A percentile compares a stretch with the other conserved stretches of the same genome.
Conservation (phyloP, 768 basidiomycete genomes). For the Mycena floridula region DNA sequence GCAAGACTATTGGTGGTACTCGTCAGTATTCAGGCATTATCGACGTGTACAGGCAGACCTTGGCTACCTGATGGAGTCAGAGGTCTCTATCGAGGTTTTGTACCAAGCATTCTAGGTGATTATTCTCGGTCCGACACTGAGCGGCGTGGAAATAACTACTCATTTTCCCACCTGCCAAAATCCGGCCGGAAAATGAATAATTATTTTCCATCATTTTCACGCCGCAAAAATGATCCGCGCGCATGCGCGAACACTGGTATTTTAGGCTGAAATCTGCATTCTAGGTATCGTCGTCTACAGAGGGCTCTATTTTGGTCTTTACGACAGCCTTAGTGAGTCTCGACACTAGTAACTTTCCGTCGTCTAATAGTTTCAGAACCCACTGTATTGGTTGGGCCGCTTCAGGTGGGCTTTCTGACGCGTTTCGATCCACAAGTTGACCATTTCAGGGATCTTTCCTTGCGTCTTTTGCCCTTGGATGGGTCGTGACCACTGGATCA, state of each 20-base stretch:
- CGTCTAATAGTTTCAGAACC: constrained; percentile 45
- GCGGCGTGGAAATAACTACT: too few relatives aligned
- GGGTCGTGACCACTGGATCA: constrained; percentile 83
- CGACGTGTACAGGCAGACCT: constrained; percentile 80
- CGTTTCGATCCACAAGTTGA: too few relatives aligned
- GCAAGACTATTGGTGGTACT: constrained; percentile 70
- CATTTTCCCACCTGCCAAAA: too few relatives aligned
- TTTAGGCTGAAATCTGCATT: too few relatives aligned
- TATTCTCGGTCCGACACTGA: too few relatives aligned
- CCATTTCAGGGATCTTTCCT: constrained; percentile 80
- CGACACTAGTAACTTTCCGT: neutral
- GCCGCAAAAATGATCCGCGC: too few relatives aligned
- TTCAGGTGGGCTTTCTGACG: too few relatives aligned
- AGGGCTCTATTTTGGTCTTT: constrained; percentile 81
- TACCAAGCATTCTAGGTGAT: constrained; percentile 80
- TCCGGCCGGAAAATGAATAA: too few relatives aligned
- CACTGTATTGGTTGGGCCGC: constrained; percentile 72
- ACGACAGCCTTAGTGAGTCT: constrained; percentile 59
- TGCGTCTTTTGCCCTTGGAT: constrained; percentile 77
- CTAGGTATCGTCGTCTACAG: constrained; percentile 86
- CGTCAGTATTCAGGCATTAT: constrained; percentile 85
- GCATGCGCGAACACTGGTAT: too few relatives aligned
- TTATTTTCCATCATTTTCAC: too few relatives aligned
- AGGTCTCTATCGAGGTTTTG: constrained; percentile 86
- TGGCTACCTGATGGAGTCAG: constrained; percentile 76